Evolutionary conservation across 345 rosid genomes (phyloP).

Genomic region (Erysimum cheiranthoides): DNA sequence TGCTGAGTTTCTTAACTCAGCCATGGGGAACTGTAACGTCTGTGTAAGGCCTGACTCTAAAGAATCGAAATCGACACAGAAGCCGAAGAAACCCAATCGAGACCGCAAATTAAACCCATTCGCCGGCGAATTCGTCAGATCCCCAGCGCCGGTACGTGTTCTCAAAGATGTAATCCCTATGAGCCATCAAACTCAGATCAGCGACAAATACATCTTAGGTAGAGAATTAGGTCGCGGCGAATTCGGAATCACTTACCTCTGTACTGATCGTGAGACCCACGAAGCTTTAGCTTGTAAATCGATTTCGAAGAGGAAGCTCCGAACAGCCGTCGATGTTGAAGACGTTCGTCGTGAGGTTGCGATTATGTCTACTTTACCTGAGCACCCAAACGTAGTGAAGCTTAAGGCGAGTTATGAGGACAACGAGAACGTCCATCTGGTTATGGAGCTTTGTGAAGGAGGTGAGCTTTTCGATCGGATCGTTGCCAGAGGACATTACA

Average conservation of each 20-base stretch:
- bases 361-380: conserved; percentile 85
- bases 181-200: conserved; percentile 70
- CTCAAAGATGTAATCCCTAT: conserved; percentile 71
- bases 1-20: conserved; percentile 17
- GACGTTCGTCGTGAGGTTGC: conserved; percentile 96
- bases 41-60: conserved; percentile 69
- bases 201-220: conserved; percentile 84
- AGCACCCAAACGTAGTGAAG: conserved; percentile 86
- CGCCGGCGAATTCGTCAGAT: conserved; percentile 50
- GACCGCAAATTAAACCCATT: conserved; percentile 68
- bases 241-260: conserved; percentile 91
- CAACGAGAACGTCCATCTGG: conserved; percentile 83
- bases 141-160: conserved; percentile 68
- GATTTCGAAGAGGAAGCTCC: conserved; percentile 82
- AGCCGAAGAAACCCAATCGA: conserved; percentile 44
- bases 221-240: conserved; percentile 94
- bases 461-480: conserved; percentile 96
- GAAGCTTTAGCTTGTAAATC: conserved; percentile 88
- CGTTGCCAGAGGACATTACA: conserved; percentile 93
- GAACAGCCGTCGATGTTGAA: conserved; percentile 88
- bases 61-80: conserved; percentile 42
- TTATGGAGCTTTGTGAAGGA: conserved; percentile 97
- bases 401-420: conserved; percentile 95
- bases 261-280: conserved; percentile 79
- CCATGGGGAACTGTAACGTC: conserved; percentile 93